Evolutionary conservation across 306 rosid species (phyloP), one percentile per base, ranked within the genome.

Genomic region (Adenanthera pavonina): DNA sequence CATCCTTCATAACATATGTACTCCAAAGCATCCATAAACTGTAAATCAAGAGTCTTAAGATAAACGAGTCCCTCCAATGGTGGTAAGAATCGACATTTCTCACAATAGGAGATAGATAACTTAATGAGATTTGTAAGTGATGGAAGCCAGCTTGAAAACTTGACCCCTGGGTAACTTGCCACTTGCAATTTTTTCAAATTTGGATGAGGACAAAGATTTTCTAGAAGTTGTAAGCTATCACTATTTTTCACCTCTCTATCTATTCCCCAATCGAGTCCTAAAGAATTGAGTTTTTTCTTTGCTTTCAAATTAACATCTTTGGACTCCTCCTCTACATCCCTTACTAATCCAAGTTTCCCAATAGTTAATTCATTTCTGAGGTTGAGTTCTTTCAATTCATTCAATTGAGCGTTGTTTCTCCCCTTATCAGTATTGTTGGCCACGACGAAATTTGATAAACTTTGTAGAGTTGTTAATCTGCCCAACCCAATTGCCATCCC

Each of bases 1-100:
- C 34, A 57, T n/a, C 11, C 46, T 36, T 49, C 34, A 49, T 15
- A n/a, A 2, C 6, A 52, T 16, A 73, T 73, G 65, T 35, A 73
- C 49, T 73, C 65, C 35, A 73, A 4, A 1, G 61, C n/a, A 6
- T 0, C 0, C 65, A 73, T 52, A 0, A 0, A 0, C 0, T 0
- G 0, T 7, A 73, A 17, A 0, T 0, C 0, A 4, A 52, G 36
- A 17, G 13, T 3, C 33, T 73, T 19, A 0, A 73, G 51, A 0
- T 8, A 73, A 2, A 19, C 7, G n/a, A 73, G n/a, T 17, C 14
- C 14, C 8, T 36, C 61, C 15, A 73, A 17, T 1, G 16, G n/a
- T 52, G 77, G 77, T 8, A 52, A 14, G 35, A 16, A 15, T 53
- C 15, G 77, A 4, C 46, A 53, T 15, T 38, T 73, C 5, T 0